Evolutionary conservation across 108 stramenopile species (phyloP), one percentile per base, ranked within the genome.

Genomic region (Bacterosira constricta): DNA sequence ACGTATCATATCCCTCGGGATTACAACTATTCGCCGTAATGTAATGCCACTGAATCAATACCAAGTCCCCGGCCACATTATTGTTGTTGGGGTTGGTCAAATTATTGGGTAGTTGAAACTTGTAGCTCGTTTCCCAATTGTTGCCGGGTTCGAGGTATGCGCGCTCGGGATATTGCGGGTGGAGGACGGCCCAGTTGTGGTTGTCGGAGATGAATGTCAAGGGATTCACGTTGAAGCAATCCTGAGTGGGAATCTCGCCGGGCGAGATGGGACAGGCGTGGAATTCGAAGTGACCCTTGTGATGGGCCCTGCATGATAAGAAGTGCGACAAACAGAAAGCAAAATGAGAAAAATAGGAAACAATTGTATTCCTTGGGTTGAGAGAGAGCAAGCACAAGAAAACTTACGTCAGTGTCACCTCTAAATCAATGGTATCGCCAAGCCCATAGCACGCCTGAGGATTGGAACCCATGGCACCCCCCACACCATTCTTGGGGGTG

Each of bases 1-100:
- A 71, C 15, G 6, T 39, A 51, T 50, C 47, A 51, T 71, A 71
- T 20, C 69, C 69, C 0, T 26, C 58, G 38, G 47, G 47, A 10
- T 31, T 29, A 17, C 69, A 71, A 51, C 69, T 71, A 38, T 91
- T 91, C 17, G 86, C 90, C 1, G 87, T 91, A 12, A 83, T 37
- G 61, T 91, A 91, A 13, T 63, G 55, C 90, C 90, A 91, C 56
- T 88, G 86, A 10, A 86, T 36, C 12, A 88, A 47, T n/a, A 86
- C 80, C 12, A 78, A 29, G 25, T 87, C 85, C 0, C 88, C 86
- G 13, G 31, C 6, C 18, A 88, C 30, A 10, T n/a, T 44, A 44
- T 1, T 44, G 2, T 17, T 17, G 17, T 5, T 44, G 42, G 5
- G 17, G 1, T 87, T 83, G 11, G 27, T 3, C 12, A 88, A 42